phyloP scores from a whole-genome alignment of 371 early-diverging fungal genomes.

The Smittium culicis region DNA sequence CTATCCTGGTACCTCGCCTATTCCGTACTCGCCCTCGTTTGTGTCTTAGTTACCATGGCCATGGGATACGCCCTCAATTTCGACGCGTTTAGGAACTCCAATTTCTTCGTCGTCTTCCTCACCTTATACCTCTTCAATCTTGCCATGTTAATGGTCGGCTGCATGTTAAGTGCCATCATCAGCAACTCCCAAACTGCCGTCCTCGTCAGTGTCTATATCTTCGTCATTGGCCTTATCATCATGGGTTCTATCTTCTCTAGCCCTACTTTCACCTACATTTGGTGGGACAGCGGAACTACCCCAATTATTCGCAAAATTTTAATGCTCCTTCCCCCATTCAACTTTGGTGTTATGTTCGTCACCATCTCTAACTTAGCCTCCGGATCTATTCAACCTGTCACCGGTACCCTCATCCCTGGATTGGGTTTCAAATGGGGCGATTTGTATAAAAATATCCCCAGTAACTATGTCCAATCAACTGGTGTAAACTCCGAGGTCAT shows the following conservation, averaged over 20 bases:
- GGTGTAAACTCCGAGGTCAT: slow-evolving; percentile 29
- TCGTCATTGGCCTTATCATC: slow-evolving; percentile 4
- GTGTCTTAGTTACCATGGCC: slow-evolving; percentile 40
- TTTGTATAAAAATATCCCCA: slow-evolving; percentile 29
- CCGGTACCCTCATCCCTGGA: slow-evolving; percentile 62
- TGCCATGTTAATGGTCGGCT: slow-evolving; percentile 40
- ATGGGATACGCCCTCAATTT: slow-evolving; percentile 39
- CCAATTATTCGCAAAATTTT: neutral
- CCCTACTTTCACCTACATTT: slow-evolving; percentile 5
- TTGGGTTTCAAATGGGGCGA: slow-evolving; percentile 36
- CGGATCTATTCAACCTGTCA: slow-evolving; percentile 36
- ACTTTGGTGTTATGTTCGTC: slow-evolving; percentile 11
- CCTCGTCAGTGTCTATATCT: slow-evolving; percentile 14
- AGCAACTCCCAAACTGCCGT: slow-evolving; percentile 34
- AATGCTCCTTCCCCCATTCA: slow-evolving; percentile 7
- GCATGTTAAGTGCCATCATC: slow-evolving; percentile 43
- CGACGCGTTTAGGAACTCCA: slow-evolving; percentile 47
- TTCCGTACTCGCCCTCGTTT: slow-evolving; percentile 41
- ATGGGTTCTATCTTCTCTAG: slow-evolving; percentile 9
- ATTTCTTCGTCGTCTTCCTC: slow-evolving; percentile 47
- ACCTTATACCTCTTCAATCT: slow-evolving; percentile 40
- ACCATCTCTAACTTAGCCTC: slow-evolving; percentile 8
- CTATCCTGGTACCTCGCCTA: slow-evolving; percentile 48
- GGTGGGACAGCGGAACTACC: slow-evolving; percentile 1
- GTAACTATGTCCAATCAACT: slow-evolving; percentile 15